These are phyloP conservation scores for Rheum nobile DNA, from an alignment of 148 eudicot species.

Conservation along the genomic window DNA sequence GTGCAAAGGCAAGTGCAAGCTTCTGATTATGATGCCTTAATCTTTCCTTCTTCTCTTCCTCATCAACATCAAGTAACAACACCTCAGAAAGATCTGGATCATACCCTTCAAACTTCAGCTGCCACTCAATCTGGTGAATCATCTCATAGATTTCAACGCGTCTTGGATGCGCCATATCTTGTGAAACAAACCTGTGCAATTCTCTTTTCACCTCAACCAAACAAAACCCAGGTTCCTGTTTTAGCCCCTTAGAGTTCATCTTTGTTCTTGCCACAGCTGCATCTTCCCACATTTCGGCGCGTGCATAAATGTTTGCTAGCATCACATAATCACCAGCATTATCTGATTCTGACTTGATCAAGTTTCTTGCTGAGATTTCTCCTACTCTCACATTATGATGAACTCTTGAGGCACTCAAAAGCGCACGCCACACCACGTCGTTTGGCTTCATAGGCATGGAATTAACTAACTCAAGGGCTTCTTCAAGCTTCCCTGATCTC, in stretches of 20 bases:
- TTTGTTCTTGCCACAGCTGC: constrained; percentile 24
- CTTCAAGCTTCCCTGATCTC: constrained; percentile 37
- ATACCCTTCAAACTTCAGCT: constrained; percentile 60
- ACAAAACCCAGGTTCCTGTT: constrained; percentile 35
- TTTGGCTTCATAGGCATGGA: constrained; percentile 45
- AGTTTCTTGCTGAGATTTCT: constrained; percentile 26
- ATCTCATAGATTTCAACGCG: constrained; percentile 39
- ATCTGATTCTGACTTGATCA: constrained; percentile 16
- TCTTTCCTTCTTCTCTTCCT: constrained; percentile 42
- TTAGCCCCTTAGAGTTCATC: constrained; percentile 22
- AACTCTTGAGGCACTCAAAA: constrained; percentile 32
- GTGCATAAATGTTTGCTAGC: constrained; percentile 45
- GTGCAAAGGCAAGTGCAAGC: constrained; percentile 53
- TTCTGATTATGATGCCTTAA: constrained; percentile 52
- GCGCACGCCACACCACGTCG: constrained; percentile 47
- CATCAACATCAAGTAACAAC: constrained; percentile 29
- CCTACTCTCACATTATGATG: constrained; percentile 37
- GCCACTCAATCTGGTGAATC: constrained; percentile 70
- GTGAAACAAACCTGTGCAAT: constrained; percentile 38
- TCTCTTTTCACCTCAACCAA: constrained; percentile 35
- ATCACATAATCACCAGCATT: constrained; percentile 40
- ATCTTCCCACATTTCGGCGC: constrained; percentile 34
- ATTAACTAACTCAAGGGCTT: constrained; percentile 38
- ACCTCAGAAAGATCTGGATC: constrained; percentile 37
- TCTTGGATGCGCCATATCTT: constrained; percentile 25